phyloP scores from a whole-genome alignment of 164 flowering plant genomes.

The Stephania cephalantha region DNA sequence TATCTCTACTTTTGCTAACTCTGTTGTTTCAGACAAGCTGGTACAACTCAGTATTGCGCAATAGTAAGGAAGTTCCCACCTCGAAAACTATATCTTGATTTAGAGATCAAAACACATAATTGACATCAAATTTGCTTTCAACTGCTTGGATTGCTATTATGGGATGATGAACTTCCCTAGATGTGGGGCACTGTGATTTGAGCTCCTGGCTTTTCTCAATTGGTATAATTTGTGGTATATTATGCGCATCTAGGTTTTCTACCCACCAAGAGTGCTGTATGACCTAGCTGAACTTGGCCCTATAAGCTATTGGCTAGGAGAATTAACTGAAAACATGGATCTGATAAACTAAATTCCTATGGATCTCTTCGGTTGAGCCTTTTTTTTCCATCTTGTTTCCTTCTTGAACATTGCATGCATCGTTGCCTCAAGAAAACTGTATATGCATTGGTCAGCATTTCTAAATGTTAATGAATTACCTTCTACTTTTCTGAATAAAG shows the following conservation, averaged over 20 bases:
- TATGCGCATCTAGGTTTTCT: neutral
- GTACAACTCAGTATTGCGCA: neutral
- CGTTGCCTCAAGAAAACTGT: neutral
- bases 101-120: neutral
- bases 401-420: neutral
- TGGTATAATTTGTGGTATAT: neutral
- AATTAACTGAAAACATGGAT: neutral
- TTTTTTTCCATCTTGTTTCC: neutral
- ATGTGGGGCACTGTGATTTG: neutral
- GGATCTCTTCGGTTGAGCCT: neutral
- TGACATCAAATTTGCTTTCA: neutral
- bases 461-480: neutral
- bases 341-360: too few species aligned
- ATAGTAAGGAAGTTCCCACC: neutral
- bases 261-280: too few species aligned
- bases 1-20: neutral
- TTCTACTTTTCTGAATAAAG: conserved; percentile 28
- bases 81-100: neutral
- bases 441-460: neutral
- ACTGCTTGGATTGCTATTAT: neutral
- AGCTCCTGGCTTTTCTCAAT: neutral
- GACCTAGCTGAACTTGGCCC: too few species aligned
- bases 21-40: neutral
- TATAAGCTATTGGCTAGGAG: neutral
- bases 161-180: neutral